phyloP scores from a whole-genome alignment of 805 yeast genomes.

The Geotrichum ghanense region DNA sequence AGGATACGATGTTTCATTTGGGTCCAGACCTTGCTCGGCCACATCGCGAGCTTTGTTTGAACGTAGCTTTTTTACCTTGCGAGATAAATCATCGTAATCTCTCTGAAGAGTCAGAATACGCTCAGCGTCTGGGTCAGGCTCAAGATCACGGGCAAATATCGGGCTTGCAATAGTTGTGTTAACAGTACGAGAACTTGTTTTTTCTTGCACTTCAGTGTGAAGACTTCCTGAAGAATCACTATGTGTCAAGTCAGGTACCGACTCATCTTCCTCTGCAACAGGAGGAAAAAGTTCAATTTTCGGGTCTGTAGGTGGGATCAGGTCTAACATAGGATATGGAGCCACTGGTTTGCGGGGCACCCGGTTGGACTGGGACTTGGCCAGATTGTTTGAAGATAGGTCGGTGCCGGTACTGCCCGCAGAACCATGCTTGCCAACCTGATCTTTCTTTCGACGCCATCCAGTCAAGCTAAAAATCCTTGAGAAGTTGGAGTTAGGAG shows the following conservation, averaged over 20 bases:
- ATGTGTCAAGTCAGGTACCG: not conserved
- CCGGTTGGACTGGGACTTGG: not conserved
- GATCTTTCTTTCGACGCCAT: not conserved
- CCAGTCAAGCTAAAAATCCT: not conserved
- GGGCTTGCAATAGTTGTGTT: not conserved
- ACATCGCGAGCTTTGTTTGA: not conserved
- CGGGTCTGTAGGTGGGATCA: not conserved
- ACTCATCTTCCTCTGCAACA: not conserved
- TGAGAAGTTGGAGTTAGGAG: not conserved
- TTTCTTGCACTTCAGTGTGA: not conserved
- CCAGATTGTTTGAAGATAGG: too few relatives aligned
- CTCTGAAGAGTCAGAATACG: slow-evolving; percentile 5
- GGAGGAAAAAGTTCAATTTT: slow-evolving; percentile 1
- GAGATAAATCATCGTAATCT: slow-evolving; percentile 5
- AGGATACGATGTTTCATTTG: not conserved
- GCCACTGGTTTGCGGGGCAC: not conserved
- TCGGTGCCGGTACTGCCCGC: too few relatives aligned
- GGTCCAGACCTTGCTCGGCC: not conserved
- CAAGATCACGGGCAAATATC: not conserved
- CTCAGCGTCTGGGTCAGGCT: not conserved
- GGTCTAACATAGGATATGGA: not conserved
- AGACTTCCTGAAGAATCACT: not conserved
- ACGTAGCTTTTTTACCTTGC: slow-evolving; percentile 3
- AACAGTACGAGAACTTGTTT: not conserved
- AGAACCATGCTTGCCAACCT: too few relatives aligned